Evolutionary conservation across 352 stramenopile genomes (phyloP), one percentile per base, ranked within the genome.

Genomic region (Pythium chondricola): DNA sequence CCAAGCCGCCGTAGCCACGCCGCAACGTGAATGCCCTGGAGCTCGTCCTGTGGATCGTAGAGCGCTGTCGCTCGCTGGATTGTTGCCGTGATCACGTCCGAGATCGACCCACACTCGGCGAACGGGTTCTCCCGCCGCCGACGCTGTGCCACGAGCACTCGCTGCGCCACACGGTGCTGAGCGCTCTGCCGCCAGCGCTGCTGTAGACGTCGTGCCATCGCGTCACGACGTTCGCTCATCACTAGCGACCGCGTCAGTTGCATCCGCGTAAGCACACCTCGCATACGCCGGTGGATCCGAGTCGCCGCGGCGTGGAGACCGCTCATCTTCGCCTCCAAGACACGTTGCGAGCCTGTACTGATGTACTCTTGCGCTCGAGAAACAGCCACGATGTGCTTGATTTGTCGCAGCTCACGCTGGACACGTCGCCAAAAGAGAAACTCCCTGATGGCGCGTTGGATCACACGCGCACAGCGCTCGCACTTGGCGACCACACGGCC

Each of bases 171-270:
- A 17, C 76, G 72, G 4, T 65, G 56, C 17, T 87, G 73, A 0
- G 65, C 61, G 29, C 66, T 85, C 24, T 74, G 62, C 1, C 73
- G 69, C 81, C 81, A 93, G 1, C 67, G 62, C 7, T 43, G 48
- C 54, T 93, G 81, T 22, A 93, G 69, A 9, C 75, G 69, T 6
- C 41, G 43, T 8, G 68, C 77, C 81, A 92, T 89, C 14, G 62
- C 65, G 6, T 51, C 45, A 4, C 64, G 67, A 17, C 78, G 56
- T 48, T 83, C 69, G 0, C 41, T 21, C 10, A 50, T 49, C 26
- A 87, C 71, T 21, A 83, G 43, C 9, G 43, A 27, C 5, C 58
- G 50, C 29, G 62, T 67, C 11, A 85, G 43, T 2, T 38, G 37
- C 14, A 42, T 62, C 21, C 76, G 74, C 22, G 63, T 70, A 14